phyloP scores from a whole-genome alignment of 768 basidiomycete genomes.

The Rhodotorula toruloides region DNA sequence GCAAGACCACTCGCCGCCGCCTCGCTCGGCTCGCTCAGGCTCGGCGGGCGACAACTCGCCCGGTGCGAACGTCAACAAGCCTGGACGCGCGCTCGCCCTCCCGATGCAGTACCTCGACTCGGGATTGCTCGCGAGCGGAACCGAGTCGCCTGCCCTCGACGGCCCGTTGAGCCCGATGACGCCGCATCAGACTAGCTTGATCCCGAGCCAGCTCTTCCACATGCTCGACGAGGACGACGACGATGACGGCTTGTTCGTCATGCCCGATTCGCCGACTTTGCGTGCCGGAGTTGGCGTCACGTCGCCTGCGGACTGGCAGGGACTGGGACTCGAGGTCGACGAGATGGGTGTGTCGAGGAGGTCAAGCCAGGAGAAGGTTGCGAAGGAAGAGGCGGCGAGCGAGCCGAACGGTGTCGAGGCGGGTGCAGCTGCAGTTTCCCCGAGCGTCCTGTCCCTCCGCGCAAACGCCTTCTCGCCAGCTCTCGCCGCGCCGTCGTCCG shows the following conservation, averaged over 20 bases:
- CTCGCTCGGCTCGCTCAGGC: neutral
- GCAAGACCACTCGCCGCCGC: neutral
- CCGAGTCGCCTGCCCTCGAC: constrained; percentile 22
- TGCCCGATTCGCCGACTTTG: constrained; percentile 34
- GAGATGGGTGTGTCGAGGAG: constrained; percentile 8
- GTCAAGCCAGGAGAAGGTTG: neutral
- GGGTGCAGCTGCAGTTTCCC: too few relatives aligned
- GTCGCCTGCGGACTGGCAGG: constrained; percentile 24
- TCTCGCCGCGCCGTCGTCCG: neutral
- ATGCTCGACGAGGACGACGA: constrained; percentile 44
- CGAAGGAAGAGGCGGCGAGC: neutral
- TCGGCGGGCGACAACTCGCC: constrained; percentile 13
- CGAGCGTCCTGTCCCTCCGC: constrained; percentile 9
- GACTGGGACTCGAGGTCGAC: constrained; percentile 24
- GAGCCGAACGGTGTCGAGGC: neutral
- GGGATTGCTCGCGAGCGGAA: constrained; percentile 23
- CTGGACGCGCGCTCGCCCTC: constrained; percentile 22
- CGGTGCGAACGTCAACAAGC: neutral
- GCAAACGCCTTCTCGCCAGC: constrained; percentile 5
- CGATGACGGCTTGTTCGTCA: constrained; percentile 33
- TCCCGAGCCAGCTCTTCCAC: constrained; percentile 43
- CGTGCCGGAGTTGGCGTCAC: constrained; percentile 11
- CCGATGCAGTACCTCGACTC: constrained; percentile 40
- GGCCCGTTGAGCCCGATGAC: constrained; percentile 43
- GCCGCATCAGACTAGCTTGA: constrained; percentile 43